Conservation (phyloP, 2,329 filamentous ascomycete species). For the Fusarium tupiense region DNA sequence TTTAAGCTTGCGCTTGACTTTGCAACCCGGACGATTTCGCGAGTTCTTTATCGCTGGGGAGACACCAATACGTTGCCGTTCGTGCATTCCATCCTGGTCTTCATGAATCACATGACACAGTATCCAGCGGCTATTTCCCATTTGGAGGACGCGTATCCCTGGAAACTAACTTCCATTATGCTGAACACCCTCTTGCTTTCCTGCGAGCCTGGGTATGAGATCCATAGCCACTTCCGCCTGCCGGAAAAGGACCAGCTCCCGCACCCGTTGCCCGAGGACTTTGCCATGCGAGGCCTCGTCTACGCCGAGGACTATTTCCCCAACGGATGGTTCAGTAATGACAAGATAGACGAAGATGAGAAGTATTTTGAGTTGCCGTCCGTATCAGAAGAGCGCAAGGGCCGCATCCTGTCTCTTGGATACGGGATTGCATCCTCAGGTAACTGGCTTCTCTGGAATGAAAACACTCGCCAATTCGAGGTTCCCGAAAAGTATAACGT, state of each 20-base stretch:
- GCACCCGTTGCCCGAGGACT: slow-evolving; percentile 75
- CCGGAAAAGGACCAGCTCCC: slow-evolving; percentile 54
- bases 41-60: slow-evolving; percentile 61
- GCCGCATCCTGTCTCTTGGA: slow-evolving; percentile 68
- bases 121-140: slow-evolving; percentile 54
- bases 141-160: slow-evolving; percentile 60
- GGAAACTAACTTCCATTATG: slow-evolving; percentile 55
- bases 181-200: slow-evolving; percentile 50
- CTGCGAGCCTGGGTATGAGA: slow-evolving; percentile 45
- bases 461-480: slow-evolving; percentile 49
- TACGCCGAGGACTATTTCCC: slow-evolving; percentile 70
- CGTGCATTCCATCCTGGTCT: slow-evolving; percentile 70
- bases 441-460: slow-evolving; percentile 60
- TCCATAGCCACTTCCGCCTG: slow-evolving; percentile 60
- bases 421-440: slow-evolving; percentile 55
- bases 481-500: slow-evolving; percentile 51
- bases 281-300: slow-evolving; percentile 69
- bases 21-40: slow-evolving; percentile 54
- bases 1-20: slow-evolving; percentile 54
- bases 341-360: slow-evolving; percentile 73
- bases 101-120: slow-evolving; percentile 59
- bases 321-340: slow-evolving; percentile 64
- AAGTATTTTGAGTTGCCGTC: slow-evolving; percentile 70
- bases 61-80: slow-evolving; percentile 70
- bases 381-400: slow-evolving; percentile 65